These are phyloP conservation scores for Mrakia blollopis DNA, from an alignment of 768 basidiomycete species.

Conservation along the genomic window DNA sequence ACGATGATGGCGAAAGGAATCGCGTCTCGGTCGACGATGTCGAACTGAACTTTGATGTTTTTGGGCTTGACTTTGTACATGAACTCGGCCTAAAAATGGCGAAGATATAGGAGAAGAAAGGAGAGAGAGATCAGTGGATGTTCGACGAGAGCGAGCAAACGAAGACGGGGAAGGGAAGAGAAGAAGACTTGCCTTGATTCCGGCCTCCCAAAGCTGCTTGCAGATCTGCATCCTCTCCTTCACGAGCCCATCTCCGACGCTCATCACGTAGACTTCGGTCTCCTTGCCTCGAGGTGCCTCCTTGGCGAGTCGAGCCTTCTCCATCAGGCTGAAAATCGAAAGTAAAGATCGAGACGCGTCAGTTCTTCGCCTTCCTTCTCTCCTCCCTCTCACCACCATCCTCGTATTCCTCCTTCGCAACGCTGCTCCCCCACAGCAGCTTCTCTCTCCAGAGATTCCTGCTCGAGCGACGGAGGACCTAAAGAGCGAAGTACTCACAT, in stretches of 20 bases:
- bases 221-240: constrained; percentile 77
- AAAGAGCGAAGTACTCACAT: constrained; percentile 43
- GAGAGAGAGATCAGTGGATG: background rate
- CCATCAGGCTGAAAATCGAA: constrained; percentile 43
- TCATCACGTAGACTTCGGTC: constrained; percentile 90
- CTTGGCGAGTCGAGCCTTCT: constrained; percentile 51
- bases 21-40: constrained; percentile 81
- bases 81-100: constrained; percentile 67
- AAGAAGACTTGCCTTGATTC: constrained; percentile 65
- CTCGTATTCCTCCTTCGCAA: too few species aligned
- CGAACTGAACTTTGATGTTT: constrained; percentile 68
- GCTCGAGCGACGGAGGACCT: too few species aligned
- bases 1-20: constrained; percentile 90
- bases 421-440: too few species aligned
- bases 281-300: constrained; percentile 70
- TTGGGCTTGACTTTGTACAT: constrained; percentile 90
- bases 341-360: background rate
- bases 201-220: constrained; percentile 72
- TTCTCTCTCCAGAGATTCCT: too few species aligned
- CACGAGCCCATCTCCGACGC: constrained; percentile 80
- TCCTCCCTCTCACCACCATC: background rate
- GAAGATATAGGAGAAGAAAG: background rate
- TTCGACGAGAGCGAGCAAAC: background rate
- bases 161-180: background rate
- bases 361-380: background rate